Evolutionary conservation across 208 protist genomes (phyloP).

Genomic region (Leishmania amazonensis): DNA sequence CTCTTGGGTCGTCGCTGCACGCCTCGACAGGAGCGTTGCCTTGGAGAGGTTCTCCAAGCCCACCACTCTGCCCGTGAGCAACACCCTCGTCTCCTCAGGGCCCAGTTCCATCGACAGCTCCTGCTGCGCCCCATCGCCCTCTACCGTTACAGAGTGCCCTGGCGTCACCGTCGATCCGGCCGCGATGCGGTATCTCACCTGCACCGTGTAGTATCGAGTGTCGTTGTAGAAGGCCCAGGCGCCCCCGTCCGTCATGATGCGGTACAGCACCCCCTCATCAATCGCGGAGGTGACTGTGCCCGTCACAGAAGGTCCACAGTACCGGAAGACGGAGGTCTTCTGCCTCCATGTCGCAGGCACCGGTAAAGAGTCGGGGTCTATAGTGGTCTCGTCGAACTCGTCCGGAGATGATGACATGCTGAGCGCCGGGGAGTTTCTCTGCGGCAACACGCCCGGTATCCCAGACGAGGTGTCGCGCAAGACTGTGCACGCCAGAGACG

Average conservation of each 20-base stretch:
- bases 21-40: conserved; percentile 16
- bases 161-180: conserved; percentile 40
- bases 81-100: conserved; percentile 42
- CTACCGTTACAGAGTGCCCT: conserved; percentile 10
- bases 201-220: conserved; percentile 40
- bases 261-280: conserved; percentile 55
- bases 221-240: conserved; percentile 60
- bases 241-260: conserved; percentile 50
- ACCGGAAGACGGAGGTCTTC: conserved; percentile 19
- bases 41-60: conserved; percentile 45
- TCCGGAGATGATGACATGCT: neutral
- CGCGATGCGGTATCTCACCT: conserved; percentile 50
- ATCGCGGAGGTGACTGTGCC: conserved; percentile 54
- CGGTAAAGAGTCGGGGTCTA: neutral
- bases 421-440: no score
- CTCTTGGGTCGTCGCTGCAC: conserved; percentile 24
- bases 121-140: conserved; percentile 9
- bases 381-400: conserved; percentile 31
- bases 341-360: conserved; percentile 29
- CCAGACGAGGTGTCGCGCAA: neutral
- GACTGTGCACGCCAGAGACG: neutral
- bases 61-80: conserved; percentile 50
- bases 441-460: neutral
- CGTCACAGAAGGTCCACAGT: conserved; percentile 27
- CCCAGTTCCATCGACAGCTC: conserved; percentile 42